Conservation (phyloP, 108 stramenopile genomes). For the Discostella pseudostelligera region DNA sequence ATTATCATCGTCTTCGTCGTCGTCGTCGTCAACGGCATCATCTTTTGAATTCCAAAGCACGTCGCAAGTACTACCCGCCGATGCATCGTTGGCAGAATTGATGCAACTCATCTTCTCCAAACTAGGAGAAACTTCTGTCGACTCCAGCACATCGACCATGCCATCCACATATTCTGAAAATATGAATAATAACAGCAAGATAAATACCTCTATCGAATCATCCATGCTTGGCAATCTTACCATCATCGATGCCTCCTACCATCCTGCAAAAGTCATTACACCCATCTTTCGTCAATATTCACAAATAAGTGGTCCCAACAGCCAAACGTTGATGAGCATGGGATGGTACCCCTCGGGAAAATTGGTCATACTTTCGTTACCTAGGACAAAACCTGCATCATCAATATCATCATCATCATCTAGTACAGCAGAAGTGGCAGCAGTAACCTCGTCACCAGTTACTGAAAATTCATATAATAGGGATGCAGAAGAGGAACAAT, state of each 20-base stretch:
- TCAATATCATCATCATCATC: not conserved
- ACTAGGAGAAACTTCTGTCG: not conserved
- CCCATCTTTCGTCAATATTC: constrained; percentile 22
- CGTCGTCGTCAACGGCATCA: not conserved
- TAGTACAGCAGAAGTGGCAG: no score
- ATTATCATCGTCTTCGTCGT: not conserved
- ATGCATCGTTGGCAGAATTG: constrained; percentile 20
- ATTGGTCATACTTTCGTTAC: constrained; percentile 39
- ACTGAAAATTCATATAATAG: constrained; percentile 39
- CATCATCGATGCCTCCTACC: constrained; percentile 33
- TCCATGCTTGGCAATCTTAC: not conserved
- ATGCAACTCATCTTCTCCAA: constrained; percentile 11
- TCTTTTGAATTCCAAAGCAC: constrained; percentile 10
- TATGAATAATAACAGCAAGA: not conserved
- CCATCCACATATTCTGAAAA: not conserved
- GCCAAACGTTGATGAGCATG: constrained; percentile 65
- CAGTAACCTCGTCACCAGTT: constrained; percentile 19
- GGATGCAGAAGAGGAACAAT: constrained; percentile 5
- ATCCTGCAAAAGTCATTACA: constrained; percentile 64
- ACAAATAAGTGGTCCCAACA: constrained; percentile 49
- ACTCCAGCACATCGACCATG: not conserved
- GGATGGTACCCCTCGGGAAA: constrained; percentile 79
- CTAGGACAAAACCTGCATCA: no score
- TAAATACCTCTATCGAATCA: not conserved
- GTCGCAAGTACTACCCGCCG: constrained; percentile 15